These are phyloP conservation scores for Fusarium lyarnte DNA, from an alignment of 2,329 filamentous ascomycete species.

Conservation along the genomic window DNA sequence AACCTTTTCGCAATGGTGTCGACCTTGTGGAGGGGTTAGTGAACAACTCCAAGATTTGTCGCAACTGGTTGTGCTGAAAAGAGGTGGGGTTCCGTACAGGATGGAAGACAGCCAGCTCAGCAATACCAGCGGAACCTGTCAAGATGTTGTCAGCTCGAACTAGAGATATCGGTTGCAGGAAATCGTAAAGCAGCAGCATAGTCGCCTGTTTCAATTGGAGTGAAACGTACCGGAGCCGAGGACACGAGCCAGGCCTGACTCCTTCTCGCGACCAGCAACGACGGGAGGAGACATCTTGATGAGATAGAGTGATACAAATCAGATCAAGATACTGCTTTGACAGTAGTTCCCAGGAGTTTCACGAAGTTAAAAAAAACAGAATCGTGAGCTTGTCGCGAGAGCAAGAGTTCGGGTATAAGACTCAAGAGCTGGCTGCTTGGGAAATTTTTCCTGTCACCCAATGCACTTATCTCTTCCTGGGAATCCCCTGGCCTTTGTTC, in stretches of 20 bases:
- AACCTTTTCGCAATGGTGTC: constrained; percentile 98
- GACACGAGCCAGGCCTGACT: constrained; percentile 88
- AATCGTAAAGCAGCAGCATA: not conserved
- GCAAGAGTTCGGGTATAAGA: constrained; percentile 16
- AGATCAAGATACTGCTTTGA: constrained; percentile 1
- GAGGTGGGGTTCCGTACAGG: constrained; percentile 65
- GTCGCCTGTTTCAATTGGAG: constrained; percentile 14
- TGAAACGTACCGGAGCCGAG: constrained; percentile 81
- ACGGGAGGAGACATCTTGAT: constrained; percentile 68
- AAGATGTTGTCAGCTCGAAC: constrained; percentile 33
- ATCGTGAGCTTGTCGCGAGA: constrained; percentile 24
- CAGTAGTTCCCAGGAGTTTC: constrained; percentile 9
- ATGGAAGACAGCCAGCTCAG: constrained; percentile 92
- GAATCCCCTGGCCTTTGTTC: constrained; percentile 21
- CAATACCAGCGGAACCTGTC: constrained; percentile 90
- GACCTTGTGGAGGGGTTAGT: constrained; percentile 65
- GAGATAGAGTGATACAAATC: not conserved
- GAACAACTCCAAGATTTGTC: constrained; percentile 9
- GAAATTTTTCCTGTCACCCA: constrained; percentile 42
- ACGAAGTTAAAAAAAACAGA: constrained; percentile 1
- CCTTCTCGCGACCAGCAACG: constrained; percentile 69
- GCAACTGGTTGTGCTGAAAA: constrained; percentile 4
- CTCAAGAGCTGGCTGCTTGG: constrained; percentile 17
- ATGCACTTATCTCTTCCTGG: constrained; percentile 27
- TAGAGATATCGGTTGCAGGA: not conserved